Percentiles rank a stretch among this genome's conserved stretches.
phyloP scores from a whole-genome alignment of 495 filamentous ascomycete species.

The Pyronema domesticum region DNA sequence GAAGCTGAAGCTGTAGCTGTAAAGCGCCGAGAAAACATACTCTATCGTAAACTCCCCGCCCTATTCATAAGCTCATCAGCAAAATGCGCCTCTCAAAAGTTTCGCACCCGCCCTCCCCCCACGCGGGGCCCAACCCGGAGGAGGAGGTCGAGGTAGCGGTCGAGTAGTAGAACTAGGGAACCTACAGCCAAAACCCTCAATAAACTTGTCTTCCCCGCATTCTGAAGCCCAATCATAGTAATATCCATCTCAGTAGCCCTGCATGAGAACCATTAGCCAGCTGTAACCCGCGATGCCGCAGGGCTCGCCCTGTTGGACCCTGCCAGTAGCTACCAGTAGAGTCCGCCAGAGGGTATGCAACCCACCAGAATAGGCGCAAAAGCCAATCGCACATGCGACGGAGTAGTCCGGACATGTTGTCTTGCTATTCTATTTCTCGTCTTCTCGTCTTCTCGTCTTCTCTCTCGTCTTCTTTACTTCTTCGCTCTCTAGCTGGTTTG shows the following conservation, averaged over 20 bases:
- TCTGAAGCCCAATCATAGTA: conserved; percentile 97
- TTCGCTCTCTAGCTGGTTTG: too few relatives aligned
- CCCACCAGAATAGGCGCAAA: conserved; percentile 93
- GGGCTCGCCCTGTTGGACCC: not conserved
- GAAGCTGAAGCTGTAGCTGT: too few relatives aligned
- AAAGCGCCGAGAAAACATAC: conserved; percentile 37
- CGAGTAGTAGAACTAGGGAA: too few relatives aligned
- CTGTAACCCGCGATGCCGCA: not conserved
- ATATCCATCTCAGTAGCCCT: conserved; percentile 99
- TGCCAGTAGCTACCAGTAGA: not conserved
- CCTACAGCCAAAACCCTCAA: conserved; percentile 85
- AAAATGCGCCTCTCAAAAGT: conserved; percentile 10
- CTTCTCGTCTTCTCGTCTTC: not conserved
- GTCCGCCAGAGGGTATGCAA: conserved; percentile 22
- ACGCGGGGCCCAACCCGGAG: too few relatives aligned
- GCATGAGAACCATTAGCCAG: conserved; percentile 4
- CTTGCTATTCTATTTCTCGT: too few relatives aligned
- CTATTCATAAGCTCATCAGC: conserved; percentile 36
- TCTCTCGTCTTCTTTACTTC: too few relatives aligned
- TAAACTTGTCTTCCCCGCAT: conserved; percentile 93
- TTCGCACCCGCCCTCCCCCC: not conserved
- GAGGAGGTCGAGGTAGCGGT: conserved; percentile 3
- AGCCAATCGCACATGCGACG: conserved; percentile 95
- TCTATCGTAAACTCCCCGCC: conserved; percentile 97
- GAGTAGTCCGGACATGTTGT: conserved; percentile 69